Conservation (phyloP, 2,329 filamentous ascomycete genomes). For the Aureobasidium lini region DNA sequence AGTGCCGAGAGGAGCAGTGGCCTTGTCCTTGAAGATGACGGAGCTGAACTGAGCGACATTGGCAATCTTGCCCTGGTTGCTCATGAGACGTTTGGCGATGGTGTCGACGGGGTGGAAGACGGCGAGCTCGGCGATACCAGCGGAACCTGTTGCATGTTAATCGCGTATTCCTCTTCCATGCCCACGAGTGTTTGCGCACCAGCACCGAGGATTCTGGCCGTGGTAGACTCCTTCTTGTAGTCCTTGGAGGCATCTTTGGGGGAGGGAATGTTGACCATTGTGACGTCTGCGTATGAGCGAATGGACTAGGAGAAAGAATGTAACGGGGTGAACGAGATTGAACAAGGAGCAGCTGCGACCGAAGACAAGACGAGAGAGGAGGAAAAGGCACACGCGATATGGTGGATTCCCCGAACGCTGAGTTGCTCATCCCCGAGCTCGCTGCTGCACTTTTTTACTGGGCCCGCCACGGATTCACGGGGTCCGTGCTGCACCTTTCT, state of each 20-base stretch:
- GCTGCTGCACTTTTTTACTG: not conserved
- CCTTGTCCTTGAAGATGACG: constrained; percentile 91
- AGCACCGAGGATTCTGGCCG: constrained; percentile 83
- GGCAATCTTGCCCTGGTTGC: constrained; percentile 73
- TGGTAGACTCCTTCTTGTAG: constrained; percentile 78
- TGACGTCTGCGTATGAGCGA: not conserved
- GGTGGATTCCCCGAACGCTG: not conserved
- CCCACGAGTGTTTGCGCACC: constrained; percentile 47
- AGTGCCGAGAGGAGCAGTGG: constrained; percentile 56
- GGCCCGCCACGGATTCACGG: not conserved
- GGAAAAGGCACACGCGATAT: constrained; percentile 4
- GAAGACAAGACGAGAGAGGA: not conserved
- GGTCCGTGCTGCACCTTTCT: constrained; percentile 4
- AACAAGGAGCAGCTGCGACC: constrained; percentile 1
- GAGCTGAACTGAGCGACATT: constrained; percentile 63
- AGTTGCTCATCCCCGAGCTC: not conserved
- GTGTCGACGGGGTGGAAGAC: constrained; percentile 97
- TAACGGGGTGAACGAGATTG: not conserved
- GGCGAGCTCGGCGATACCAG: constrained; percentile 85
- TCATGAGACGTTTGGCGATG: constrained; percentile 98
- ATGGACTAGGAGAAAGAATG: not conserved
- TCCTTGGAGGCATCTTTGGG: constrained; percentile 40
- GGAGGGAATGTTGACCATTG: constrained; percentile 20
- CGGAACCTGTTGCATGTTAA: constrained; percentile 56
- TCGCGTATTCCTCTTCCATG: not conserved